phyloP scores from a whole-genome alignment of 2,329 filamentous ascomycete genomes.

The Talaromyces islandicus region DNA sequence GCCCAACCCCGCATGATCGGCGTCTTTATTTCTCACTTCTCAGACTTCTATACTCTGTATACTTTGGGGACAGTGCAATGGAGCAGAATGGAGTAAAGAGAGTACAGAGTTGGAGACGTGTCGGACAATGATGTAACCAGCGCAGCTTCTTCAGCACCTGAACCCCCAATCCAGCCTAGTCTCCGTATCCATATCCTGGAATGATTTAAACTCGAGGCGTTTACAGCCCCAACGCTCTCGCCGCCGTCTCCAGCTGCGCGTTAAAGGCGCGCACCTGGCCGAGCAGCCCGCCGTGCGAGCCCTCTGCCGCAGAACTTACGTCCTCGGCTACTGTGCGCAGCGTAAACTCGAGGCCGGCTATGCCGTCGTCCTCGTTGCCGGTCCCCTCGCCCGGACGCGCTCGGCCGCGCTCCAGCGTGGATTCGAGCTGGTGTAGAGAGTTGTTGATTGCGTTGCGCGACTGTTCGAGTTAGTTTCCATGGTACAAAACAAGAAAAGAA shows the following conservation, averaged over 20 bases:
- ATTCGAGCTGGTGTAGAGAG: slow-evolving; percentile 36
- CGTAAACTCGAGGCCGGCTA: slow-evolving; percentile 36
- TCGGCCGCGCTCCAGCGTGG: slow-evolving; percentile 34
- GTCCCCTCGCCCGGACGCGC: slow-evolving; percentile 11
- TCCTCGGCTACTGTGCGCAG: slow-evolving; percentile 36
- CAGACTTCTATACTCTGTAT: background rate
- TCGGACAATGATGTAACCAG: background rate
- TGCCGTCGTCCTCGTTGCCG: slow-evolving; percentile 15
- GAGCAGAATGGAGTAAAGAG: background rate
- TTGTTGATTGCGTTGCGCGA: slow-evolving; percentile 36
- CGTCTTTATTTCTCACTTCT: background rate
- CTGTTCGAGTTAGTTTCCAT: slow-evolving; percentile 15
- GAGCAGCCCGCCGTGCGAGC: slow-evolving; percentile 35
- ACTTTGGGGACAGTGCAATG: background rate
- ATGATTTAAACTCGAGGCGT: background rate
- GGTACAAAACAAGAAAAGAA: no score
- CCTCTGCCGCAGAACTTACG: slow-evolving; percentile 34
- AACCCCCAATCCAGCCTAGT: background rate
- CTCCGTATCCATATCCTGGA: background rate
- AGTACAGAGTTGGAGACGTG: background rate
- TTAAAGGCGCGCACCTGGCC: slow-evolving; percentile 38
- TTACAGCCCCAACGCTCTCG: background rate
- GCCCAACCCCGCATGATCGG: background rate
- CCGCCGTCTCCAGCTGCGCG: slow-evolving; percentile 34
- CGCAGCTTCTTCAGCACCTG: background rate